Evolutionary conservation across 176 grass and related monocot genomes (phyloP).

Genomic region (Panicum miliaceum): DNA sequence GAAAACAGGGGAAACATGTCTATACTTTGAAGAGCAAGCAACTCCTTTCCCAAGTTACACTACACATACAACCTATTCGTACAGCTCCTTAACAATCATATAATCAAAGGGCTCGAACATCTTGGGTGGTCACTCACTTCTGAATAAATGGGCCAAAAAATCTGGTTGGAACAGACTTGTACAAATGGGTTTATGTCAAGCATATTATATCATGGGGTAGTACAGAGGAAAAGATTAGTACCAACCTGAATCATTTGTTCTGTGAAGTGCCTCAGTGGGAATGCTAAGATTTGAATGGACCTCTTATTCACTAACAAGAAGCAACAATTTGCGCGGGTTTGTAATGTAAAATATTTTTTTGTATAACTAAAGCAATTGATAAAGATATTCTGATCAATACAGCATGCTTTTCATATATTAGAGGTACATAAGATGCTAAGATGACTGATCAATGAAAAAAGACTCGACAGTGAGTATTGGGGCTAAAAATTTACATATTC

Average conservation of each 20-base stretch:
- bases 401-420: background rate
- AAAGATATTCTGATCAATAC: background rate
- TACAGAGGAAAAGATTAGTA: background rate
- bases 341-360: background rate
- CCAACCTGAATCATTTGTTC: constrained; percentile 3
- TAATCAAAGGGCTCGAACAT: no score
- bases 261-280: background rate
- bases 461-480: background rate
- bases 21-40: no score
- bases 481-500: background rate
- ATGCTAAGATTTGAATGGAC: background rate
- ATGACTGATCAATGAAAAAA: background rate
- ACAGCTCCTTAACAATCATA: no score
- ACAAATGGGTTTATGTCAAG: background rate
- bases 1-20: no score
- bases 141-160: background rate
- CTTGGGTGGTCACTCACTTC: background rate
- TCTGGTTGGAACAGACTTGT: background rate
- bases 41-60: no score
- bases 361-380: background rate
- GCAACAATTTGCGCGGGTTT: background rate
- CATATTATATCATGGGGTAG: background rate
- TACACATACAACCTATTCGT: no score
- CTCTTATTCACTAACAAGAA: background rate
- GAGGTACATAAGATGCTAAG: background rate